A percentile compares a stretch with the other conserved stretches of the same genome.
Conservation (phyloP, 164 flowering plant genomes). For the Kalanchoe fedtschenkoi region DNA sequence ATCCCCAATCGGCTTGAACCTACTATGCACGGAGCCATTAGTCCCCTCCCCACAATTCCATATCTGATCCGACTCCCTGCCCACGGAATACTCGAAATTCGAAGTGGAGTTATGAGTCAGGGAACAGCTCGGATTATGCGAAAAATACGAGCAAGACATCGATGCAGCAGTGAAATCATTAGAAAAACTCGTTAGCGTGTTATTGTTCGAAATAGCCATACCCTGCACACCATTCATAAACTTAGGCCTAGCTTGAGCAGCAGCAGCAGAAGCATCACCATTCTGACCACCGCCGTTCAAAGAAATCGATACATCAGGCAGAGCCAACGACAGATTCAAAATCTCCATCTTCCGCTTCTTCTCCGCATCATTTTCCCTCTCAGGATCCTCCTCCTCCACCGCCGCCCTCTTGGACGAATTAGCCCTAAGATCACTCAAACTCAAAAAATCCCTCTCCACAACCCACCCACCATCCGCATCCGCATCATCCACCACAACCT, state of each 20-base stretch:
- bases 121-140: conserved; percentile 96
- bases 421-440: conserved; percentile 33
- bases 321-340: conserved; percentile 67
- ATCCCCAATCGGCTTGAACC: conserved; percentile 83
- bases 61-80: conserved; percentile 66
- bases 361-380: conserved; percentile 23
- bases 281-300: conserved; percentile 13
- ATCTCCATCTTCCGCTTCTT: conserved; percentile 73
- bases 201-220: conserved; percentile 46
- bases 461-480: conserved; percentile 36
- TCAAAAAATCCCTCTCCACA: conserved; percentile 87
- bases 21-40: conserved; percentile 91
- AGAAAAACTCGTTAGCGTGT: conserved; percentile 56
- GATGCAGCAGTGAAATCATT: conserved; percentile 81
- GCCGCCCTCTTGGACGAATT: conserved; percentile 34
- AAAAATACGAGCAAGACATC: conserved; percentile 61
- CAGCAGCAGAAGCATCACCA: conserved; percentile 32
- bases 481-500: conserved; percentile 36
- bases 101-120: conserved; percentile 76
- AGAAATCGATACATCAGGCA: conserved; percentile 70
- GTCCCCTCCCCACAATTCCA: conserved; percentile 96
- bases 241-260: conserved; percentile 17
- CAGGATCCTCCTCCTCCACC: conserved; percentile 27
- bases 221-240: conserved; percentile 46
- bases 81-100: conserved; percentile 54